Percentiles rank a stretch among this genome's conserved stretches.
Evolutionary conservation across 2,329 filamentous ascomycete species (phyloP).

Genomic region (Aureobasidium namibiae): DNA sequence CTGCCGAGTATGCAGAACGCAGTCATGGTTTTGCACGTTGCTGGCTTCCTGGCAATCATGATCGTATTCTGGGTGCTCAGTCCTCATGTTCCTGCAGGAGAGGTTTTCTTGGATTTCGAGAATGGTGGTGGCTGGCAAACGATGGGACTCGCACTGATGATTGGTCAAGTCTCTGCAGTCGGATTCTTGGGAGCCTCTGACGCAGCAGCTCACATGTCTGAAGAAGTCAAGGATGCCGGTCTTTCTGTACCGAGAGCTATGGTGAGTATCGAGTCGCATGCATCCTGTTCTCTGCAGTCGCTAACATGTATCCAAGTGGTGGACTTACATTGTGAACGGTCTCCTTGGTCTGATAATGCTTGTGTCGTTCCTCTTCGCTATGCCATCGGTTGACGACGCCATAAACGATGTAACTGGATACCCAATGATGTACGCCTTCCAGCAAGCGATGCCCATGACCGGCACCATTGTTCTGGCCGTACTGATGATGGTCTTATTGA

Average conservation of each 20-base stretch:
- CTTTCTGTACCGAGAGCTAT: conserved; percentile 24
- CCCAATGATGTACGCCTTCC: conserved; percentile 27
- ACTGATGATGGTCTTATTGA: conserved; percentile 24
- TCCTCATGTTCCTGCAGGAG: conserved; percentile 19
- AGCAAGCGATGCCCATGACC: conserved; percentile 23
- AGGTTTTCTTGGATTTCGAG: conserved; percentile 32
- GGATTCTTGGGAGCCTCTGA: conserved; percentile 17
- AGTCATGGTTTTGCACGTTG: conserved; percentile 30
- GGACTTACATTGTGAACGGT: conserved; percentile 26
- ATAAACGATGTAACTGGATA: conserved; percentile 26
- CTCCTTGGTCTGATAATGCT: conserved; percentile 26
- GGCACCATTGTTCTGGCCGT: conserved; percentile 24
- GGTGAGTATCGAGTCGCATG: conserved; percentile 21
- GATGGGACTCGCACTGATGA: conserved; percentile 24
- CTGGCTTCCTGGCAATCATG: conserved; percentile 29
- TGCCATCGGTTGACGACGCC: conserved; percentile 23
- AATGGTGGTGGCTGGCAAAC: conserved; percentile 31
- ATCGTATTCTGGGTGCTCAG: conserved; percentile 20
- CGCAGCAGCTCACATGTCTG: conserved; percentile 19
- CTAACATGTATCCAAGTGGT: conserved; percentile 16
- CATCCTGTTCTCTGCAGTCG: conserved; percentile 30
- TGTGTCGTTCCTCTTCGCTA: conserved; percentile 22
- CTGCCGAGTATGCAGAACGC: conserved; percentile 33
- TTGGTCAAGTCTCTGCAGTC: conserved; percentile 26
- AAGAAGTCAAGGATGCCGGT: conserved; percentile 24